Evolutionary conservation across 257 asterid species (phyloP).

Genomic region (Lavandula angustifolia): DNA sequence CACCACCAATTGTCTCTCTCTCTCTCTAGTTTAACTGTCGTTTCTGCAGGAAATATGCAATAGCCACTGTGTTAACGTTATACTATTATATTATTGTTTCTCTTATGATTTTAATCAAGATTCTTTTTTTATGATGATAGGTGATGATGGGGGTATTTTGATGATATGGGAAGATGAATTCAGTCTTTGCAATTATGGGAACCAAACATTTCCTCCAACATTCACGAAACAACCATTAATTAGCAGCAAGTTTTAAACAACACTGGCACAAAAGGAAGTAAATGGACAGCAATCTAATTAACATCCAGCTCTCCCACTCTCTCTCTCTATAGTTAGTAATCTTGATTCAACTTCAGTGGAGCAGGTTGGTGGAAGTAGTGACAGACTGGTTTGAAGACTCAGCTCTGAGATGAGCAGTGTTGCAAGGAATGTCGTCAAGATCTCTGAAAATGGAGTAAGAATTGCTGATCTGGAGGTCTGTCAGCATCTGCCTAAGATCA

Average conservation of each 20-base stretch:
- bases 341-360: slow-evolving; percentile 40
- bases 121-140: slow-evolving; percentile 18
- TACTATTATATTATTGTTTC: not conserved
- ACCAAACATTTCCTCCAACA: slow-evolving; percentile 20
- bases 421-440: slow-evolving; percentile 63
- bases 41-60: not conserved
- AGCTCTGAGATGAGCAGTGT: slow-evolving; percentile 60
- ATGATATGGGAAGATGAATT: slow-evolving; percentile 40
- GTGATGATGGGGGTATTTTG: slow-evolving; percentile 33
- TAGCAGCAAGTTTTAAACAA: slow-evolving; percentile 38
- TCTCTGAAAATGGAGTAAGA: slow-evolving; percentile 53
- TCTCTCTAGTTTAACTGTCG: slow-evolving; percentile 9
- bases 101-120: slow-evolving; percentile 9
- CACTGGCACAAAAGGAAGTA: slow-evolving; percentile 33
- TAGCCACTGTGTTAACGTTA: not conserved
- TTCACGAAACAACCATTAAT: slow-evolving; percentile 36
- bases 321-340: slow-evolving; percentile 19
- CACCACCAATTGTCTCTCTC: slow-evolving; percentile 43
- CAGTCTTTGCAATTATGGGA: slow-evolving; percentile 24
- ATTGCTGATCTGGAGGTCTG: slow-evolving; percentile 49
- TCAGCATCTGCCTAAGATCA: slow-evolving; percentile 64
- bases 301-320: slow-evolving; percentile 19
- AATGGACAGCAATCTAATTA: slow-evolving; percentile 22
- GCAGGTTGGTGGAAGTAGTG: slow-evolving; percentile 43
- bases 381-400: slow-evolving; percentile 55